Base-by-base conservation (phyloP, 441 rosid species). In the Mallotus repandus region DNA sequence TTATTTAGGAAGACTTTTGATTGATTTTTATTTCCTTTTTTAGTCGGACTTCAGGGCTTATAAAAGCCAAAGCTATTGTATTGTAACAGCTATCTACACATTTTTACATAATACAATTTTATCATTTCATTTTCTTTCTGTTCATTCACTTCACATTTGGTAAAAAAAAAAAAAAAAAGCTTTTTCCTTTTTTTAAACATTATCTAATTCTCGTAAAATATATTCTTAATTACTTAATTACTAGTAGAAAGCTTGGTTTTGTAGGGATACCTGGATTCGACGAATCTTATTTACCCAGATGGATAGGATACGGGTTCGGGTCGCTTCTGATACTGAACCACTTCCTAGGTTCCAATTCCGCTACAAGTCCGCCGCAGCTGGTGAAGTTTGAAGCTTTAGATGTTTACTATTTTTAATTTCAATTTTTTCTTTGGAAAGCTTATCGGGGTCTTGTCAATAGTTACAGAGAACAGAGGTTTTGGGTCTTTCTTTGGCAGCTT, bases 121-220 rank as follows among this genome's bases (percentile, higher is more conserved):
- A n/a, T n/a, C n/a, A n/a, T n/a, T n/a, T n/a, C n/a, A n/a, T n/a
- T n/a, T n/a, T n/a, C 62, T 90, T 94, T 73, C 89, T 94, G 7
- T 92, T 94, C 78, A 96, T 92, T 79, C 97, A 97, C 29, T 94
- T 94, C 84, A 89, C 97, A 65, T 77, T 94, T 15, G 97, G 97
- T 91, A 68, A 59, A 53, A 8, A 22, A 16, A 55, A n/a, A n/a
- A n/a, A n/a, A n/a, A n/a, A n/a, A 10, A 1, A 0, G 15, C 7
- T 16, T 41, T 59, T 13, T 46, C 48, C 49, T n/a, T n/a, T n/a
- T n/a, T 19, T 0, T 49, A 8, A 41, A 2, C 57, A 25, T 52
- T 10, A 68, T 16, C 29, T 15, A 19, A 9, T 32, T 46, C 25
- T 29, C 15, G 15, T 22, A 19, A 21, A 43, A 43, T 16, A 7